These are phyloP conservation scores for Brassica rapa DNA, from an alignment of 345 rosid genomes.

Conservation along the genomic window DNA sequence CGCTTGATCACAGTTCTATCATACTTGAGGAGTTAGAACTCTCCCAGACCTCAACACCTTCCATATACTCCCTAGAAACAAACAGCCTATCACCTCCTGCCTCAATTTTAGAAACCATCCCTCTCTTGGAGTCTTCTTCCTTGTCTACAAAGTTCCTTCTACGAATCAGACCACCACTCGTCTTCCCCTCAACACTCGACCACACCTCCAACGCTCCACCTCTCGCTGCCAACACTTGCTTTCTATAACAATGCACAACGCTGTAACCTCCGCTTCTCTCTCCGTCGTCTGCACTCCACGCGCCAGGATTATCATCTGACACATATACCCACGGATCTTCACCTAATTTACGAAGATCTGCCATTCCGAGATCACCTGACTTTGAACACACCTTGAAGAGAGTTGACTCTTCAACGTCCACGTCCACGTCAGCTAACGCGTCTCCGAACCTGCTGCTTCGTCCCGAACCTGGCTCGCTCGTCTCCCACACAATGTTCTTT, in stretches of 20 bases:
- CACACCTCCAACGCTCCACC: constrained; percentile 81
- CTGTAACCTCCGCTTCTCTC: constrained; percentile 39
- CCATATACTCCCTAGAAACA: constrained; percentile 65
- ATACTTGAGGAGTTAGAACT: constrained; percentile 48
- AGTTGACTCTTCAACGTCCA: constrained; percentile 51
- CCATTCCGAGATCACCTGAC: constrained; percentile 87
- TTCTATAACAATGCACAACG: constrained; percentile 62
- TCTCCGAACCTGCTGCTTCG: constrained; percentile 89
- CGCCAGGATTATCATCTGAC: constrained; percentile 60
- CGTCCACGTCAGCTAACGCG: constrained; percentile 77
- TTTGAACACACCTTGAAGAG: constrained; percentile 82
- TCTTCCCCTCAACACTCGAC: constrained; percentile 53
- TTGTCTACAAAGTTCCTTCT: constrained; percentile 81
- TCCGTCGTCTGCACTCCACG: constrained; percentile 43
- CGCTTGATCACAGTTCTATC: neutral
- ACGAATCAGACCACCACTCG: constrained; percentile 18
- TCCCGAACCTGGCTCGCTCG: constrained; percentile 91
- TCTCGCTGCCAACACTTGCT: constrained; percentile 78
- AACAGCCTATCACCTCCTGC: constrained; percentile 86
- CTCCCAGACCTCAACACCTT: constrained; percentile 97
- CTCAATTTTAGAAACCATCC: constrained; percentile 62
- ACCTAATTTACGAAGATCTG: constrained; percentile 70
- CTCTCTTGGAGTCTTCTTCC: constrained; percentile 63
- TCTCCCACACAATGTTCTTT: constrained; percentile 71
- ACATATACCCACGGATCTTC: constrained; percentile 88